Evolutionary conservation across 2,329 filamentous ascomycete genomes (phyloP).

Genomic region (Chalaropsis thielavioides): DNA sequence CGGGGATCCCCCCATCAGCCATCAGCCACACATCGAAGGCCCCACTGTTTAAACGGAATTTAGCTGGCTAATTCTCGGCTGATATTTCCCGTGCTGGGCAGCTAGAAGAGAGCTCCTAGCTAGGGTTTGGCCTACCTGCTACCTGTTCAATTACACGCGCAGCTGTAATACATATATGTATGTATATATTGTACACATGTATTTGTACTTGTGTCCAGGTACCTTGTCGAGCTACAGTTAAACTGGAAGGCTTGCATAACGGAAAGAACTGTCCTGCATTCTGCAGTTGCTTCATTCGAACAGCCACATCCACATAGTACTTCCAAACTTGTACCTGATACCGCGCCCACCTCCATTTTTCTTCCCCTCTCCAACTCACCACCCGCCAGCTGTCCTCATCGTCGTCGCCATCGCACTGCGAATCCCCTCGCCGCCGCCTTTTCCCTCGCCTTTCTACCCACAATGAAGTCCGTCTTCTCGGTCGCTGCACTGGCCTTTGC

Average conservation of each 20-base stretch:
- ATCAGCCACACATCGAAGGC: background rate
- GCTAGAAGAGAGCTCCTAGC: background rate
- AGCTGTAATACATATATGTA: background rate
- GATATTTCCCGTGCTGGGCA: background rate
- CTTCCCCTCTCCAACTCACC: background rate
- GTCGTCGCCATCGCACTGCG: slow-evolving; percentile 14
- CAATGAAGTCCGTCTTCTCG: slow-evolving; percentile 63
- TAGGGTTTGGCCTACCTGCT: background rate
- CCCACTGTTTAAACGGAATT: background rate
- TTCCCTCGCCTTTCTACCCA: slow-evolving; percentile 23
- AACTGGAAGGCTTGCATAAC: background rate
- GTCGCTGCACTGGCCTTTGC: slow-evolving; percentile 53
- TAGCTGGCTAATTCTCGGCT: background rate
- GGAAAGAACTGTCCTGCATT: background rate
- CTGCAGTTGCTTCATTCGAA: background rate
- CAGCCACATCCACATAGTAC: background rate
- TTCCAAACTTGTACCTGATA: background rate
- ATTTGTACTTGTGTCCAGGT: background rate
- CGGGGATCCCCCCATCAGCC: background rate
- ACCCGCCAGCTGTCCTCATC: background rate
- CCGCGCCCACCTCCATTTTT: too few species aligned
- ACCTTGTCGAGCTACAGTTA: background rate
- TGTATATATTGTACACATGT: background rate
- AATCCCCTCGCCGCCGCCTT: slow-evolving; percentile 18
- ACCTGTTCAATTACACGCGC: slow-evolving; percentile 1